Evolutionary conservation across 805 yeast genomes (phyloP), one percentile per base, ranked within the genome.

Genomic region (Kockiozyma suomiensis): DNA sequence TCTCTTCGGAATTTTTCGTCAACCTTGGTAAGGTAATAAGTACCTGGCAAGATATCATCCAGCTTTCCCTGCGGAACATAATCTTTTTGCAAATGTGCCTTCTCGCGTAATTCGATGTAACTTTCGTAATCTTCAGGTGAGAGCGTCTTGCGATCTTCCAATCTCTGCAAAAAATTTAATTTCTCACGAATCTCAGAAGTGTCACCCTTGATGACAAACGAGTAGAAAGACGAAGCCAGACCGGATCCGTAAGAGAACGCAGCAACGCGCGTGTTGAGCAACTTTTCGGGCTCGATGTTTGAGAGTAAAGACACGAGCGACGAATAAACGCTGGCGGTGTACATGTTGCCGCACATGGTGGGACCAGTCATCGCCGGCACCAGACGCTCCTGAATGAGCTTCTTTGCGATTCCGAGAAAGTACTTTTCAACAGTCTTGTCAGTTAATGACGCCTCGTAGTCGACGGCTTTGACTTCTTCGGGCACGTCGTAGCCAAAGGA

Each of bases 171-270:
- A 66, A 94, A 78, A 75, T 87, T 82, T 71, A 93, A 82, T 58
- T 78, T 80, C 66, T 82, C 74, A 65, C 82, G 82, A 66, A 92
- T 87, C 62, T 81, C 68, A 30, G 87, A 77, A 63, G 92, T 79
- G 76, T 94, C 98, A 60, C 96, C 97, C 65, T 80, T 82, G 64
- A 94, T 89, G 64, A 78, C 82, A 66, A 86, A 84, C 46, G 96
- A 87, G 78, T 84, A 88, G 76, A 94, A 79, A 41, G 97, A 84
- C 17, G 98, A 82, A 47, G 99, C 99, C 65, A 94, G 83, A 72
- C 99, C 99, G 15, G 98, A 93, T 68, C 99, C 99, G 76, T 94
- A 94, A 21, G 99, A 94, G 81, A 92, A 94, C 70, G 92, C 74
- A 69, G 97, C 96, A 71, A 94, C 81, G 76, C 97, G 85, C 81